phyloP scores from a whole-genome alignment of 352 stramenopile species.

The Elongisporangium senticosum region DNA sequence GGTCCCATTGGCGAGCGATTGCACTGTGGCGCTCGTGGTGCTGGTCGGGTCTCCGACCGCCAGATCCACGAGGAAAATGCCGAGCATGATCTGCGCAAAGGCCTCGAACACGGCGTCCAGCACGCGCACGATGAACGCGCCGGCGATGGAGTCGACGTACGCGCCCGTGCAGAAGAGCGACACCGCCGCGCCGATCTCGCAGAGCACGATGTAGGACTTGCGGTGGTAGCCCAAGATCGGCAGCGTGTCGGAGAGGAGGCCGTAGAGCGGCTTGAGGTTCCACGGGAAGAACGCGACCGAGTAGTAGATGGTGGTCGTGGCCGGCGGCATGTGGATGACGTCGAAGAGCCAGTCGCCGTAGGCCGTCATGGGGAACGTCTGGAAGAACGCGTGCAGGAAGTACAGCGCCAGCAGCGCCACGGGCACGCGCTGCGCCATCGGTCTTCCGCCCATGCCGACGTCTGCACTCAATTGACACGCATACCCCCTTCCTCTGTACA shows the following conservation, averaged over 20 bases:
- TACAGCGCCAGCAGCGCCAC: slow-evolving; percentile 62
- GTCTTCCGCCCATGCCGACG: neutral
- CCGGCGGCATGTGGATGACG: slow-evolving; percentile 68
- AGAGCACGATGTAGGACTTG: slow-evolving; percentile 81
- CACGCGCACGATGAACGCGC: slow-evolving; percentile 62
- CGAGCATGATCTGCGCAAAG: slow-evolving; percentile 81
- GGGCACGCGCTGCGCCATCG: slow-evolving; percentile 24
- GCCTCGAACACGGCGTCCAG: slow-evolving; percentile 66
- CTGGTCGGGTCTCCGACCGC: slow-evolving; percentile 48
- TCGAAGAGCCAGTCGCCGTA: slow-evolving; percentile 77
- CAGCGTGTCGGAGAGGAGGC: slow-evolving; percentile 66
- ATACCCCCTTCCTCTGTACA: neutral
- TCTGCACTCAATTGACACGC: neutral
- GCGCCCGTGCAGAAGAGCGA: slow-evolving; percentile 53
- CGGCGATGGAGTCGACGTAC: slow-evolving; percentile 48
- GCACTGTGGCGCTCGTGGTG: slow-evolving; percentile 45
- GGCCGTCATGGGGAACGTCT: slow-evolving; percentile 74
- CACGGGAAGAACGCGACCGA: slow-evolving; percentile 79
- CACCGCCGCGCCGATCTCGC: slow-evolving; percentile 44
- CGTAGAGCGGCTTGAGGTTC: slow-evolving; percentile 85
- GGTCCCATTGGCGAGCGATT: slow-evolving; percentile 62
- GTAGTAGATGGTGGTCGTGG: slow-evolving; percentile 78
- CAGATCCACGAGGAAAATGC: slow-evolving; percentile 67
- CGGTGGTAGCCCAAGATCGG: slow-evolving; percentile 68
- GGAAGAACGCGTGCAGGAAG: slow-evolving; percentile 73